Evolutionary conservation across 2,329 filamentous ascomycete species (phyloP).

Genomic region (Apiospora pterosperma): DNA sequence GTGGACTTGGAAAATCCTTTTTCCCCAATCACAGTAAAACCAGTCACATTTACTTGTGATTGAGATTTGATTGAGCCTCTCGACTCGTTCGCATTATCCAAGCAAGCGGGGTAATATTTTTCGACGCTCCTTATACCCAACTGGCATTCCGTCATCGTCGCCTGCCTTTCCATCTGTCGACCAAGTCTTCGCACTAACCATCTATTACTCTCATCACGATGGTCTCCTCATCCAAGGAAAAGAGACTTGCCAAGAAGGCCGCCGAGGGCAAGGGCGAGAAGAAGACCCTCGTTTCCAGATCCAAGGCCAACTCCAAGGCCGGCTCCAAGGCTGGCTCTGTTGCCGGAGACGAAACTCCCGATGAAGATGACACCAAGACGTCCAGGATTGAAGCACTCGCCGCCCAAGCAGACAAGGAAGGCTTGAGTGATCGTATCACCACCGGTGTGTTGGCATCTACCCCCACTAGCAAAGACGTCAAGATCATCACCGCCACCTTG

Average conservation of each 20-base stretch:
- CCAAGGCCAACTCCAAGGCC: constrained; percentile 65
- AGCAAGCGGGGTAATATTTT: constrained; percentile 5
- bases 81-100: neutral
- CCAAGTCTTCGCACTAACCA: neutral
- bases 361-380: constrained; percentile 71
- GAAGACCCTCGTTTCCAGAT: constrained; percentile 67
- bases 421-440: constrained; percentile 95
- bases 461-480: constrained; percentile 84
- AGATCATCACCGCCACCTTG: constrained; percentile 88
- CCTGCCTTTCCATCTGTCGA: neutral
- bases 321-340: constrained; percentile 62
- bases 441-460: constrained; percentile 93
- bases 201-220: constrained; percentile 39
- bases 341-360: constrained; percentile 63
- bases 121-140: constrained; percentile 3
- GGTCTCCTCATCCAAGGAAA: constrained; percentile 69
- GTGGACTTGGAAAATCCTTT: neutral
- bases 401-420: constrained; percentile 92
- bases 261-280: constrained; percentile 72
- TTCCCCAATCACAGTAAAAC: neutral
- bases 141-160: neutral
- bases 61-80: neutral
- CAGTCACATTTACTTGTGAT: constrained; percentile 7
- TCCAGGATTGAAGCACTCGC: constrained; percentile 83
- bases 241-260: constrained; percentile 68